Evolutionary conservation across 768 basidiomycete genomes (phyloP).

Genomic region (Vishniacozyma victoriae): DNA sequence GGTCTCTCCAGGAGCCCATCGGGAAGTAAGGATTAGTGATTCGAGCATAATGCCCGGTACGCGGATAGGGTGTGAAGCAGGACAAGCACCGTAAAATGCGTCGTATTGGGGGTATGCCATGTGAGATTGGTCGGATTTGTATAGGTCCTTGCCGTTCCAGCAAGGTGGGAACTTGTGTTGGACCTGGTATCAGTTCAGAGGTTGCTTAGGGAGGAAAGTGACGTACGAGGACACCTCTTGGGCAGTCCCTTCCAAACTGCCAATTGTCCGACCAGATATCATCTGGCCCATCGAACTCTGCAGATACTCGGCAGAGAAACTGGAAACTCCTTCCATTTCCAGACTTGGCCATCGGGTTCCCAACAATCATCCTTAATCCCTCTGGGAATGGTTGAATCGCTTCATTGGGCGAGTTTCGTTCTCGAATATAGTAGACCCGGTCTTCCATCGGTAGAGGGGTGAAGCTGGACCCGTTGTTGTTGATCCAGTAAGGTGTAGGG

Average conservation of each 20-base stretch:
- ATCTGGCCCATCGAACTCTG: conserved; percentile 11
- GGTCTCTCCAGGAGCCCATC: conserved; percentile 44
- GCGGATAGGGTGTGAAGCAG: conserved; percentile 24
- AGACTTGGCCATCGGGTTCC: conserved; percentile 7
- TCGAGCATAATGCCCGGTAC: conserved; percentile 31
- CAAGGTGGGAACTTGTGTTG: conserved; percentile 17
- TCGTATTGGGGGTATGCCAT: conserved; percentile 13
- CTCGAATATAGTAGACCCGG: conserved; percentile 43
- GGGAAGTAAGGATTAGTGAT: conserved; percentile 18
- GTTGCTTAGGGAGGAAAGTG: too few species aligned
- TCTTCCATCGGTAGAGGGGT: conserved; percentile 8
- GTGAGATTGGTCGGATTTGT: conserved; percentile 25
- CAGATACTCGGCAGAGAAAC: conserved; percentile 8
- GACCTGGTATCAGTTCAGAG: too few species aligned
- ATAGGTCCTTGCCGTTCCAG: conserved; percentile 31
- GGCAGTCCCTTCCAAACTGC: conserved; percentile 14
- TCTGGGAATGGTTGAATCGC: conserved; percentile 24
- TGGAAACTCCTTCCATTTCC: conserved; percentile 23
- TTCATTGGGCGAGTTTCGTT: conserved; percentile 15
- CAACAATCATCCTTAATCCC: conserved; percentile 19
- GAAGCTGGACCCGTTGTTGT: conserved; percentile 2
- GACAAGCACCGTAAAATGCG: conserved; percentile 19
- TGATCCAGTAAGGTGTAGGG: not conserved
- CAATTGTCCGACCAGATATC: conserved; percentile 34
- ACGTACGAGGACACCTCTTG: conserved; percentile 30